phyloP scores from a whole-genome alignment of 257 asterid species.

The Leptodermis oblonga region DNA sequence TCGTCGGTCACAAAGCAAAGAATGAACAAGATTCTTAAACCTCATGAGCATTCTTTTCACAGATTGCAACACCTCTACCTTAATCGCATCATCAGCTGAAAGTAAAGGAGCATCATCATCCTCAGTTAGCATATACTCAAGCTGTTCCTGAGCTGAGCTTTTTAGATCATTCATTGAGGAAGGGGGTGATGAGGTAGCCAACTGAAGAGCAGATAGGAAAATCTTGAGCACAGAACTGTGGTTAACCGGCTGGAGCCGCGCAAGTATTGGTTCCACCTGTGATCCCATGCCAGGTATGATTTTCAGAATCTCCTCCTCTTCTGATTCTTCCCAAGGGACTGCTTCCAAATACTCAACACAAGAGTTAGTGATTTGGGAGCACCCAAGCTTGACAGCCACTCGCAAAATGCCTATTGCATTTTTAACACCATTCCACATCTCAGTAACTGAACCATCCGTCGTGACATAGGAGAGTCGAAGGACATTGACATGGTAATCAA shows the following conservation, averaged over 20 bases:
- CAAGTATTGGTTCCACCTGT: slow-evolving; percentile 54
- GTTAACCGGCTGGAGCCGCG: slow-evolving; percentile 77
- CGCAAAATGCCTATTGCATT: slow-evolving; percentile 67
- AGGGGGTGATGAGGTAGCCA: slow-evolving; percentile 70
- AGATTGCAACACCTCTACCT: slow-evolving; percentile 46
- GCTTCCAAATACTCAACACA: slow-evolving; percentile 86
- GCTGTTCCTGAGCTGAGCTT: slow-evolving; percentile 81
- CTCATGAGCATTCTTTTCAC: slow-evolving; percentile 37
- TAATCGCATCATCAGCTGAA: slow-evolving; percentile 47
- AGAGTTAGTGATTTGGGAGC: slow-evolving; percentile 59
- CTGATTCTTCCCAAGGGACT: slow-evolving; percentile 92
- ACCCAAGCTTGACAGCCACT: slow-evolving; percentile 62
- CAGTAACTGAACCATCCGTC: slow-evolving; percentile 33
- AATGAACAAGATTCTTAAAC: slow-evolving; percentile 42
- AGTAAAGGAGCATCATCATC: slow-evolving; percentile 83
- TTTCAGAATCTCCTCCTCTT: slow-evolving; percentile 84
- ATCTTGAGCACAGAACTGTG: slow-evolving; percentile 38
- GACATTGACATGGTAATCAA: slow-evolving; percentile 55
- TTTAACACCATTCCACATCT: slow-evolving; percentile 50
- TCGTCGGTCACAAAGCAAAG: slow-evolving; percentile 37
- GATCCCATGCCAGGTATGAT: slow-evolving; percentile 68
- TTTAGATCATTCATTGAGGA: slow-evolving; percentile 52
- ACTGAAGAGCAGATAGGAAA: slow-evolving; percentile 58
- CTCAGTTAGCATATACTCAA: slow-evolving; percentile 83
- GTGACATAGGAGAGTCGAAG: slow-evolving; percentile 60